These are phyloP conservation scores for Cryptococcus floricola DNA, from an alignment of 1,284 basidiomycete species.

Conservation along the genomic window DNA sequence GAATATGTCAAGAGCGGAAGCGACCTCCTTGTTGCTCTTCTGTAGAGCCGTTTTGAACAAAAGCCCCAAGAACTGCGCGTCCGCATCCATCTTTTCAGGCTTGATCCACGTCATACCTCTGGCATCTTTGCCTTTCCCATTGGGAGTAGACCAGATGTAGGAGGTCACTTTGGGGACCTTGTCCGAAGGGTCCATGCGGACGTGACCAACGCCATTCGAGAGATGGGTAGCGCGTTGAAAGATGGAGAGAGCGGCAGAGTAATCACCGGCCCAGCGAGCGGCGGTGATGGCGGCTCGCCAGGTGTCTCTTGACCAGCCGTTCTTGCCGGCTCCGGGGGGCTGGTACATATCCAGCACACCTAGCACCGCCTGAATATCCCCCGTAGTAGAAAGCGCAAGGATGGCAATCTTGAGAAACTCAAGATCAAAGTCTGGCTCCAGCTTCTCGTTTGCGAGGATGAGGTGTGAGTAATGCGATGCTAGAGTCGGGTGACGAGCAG, in stretches of 20 bases:
- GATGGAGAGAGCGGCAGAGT: conserved; percentile 24
- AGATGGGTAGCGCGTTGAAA: conserved; percentile 31
- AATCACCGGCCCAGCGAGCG: conserved; percentile 35
- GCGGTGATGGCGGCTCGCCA: conserved; percentile 26
- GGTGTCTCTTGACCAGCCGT: conserved; percentile 26
- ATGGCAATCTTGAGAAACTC: conserved; percentile 26
- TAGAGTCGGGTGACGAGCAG: conserved; percentile 14
- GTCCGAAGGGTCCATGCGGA: not conserved
- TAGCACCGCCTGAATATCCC: conserved; percentile 14
- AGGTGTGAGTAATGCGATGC: conserved; percentile 27
- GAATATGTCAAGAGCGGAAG: conserved; percentile 7
- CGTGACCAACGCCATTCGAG: conserved; percentile 6
- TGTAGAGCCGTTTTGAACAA: conserved; percentile 30
- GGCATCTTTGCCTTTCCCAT: conserved; percentile 14
- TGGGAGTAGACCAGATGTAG: conserved; percentile 17
- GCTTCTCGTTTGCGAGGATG: conserved; percentile 15
- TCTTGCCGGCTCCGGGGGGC: conserved; percentile 12
- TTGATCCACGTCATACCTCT: conserved; percentile 15
- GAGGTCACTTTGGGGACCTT: not conserved
- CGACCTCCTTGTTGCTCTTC: conserved; percentile 17
- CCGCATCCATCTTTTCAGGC: conserved; percentile 7
- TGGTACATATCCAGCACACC: conserved; percentile 27
- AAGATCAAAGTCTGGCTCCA: conserved; percentile 10
- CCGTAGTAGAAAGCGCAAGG: conserved; percentile 13
- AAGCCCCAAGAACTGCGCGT: conserved; percentile 19